Base-by-base conservation (phyloP, 495 filamentous ascomycete species). In the Lasiosphaeria hispida region DNA sequence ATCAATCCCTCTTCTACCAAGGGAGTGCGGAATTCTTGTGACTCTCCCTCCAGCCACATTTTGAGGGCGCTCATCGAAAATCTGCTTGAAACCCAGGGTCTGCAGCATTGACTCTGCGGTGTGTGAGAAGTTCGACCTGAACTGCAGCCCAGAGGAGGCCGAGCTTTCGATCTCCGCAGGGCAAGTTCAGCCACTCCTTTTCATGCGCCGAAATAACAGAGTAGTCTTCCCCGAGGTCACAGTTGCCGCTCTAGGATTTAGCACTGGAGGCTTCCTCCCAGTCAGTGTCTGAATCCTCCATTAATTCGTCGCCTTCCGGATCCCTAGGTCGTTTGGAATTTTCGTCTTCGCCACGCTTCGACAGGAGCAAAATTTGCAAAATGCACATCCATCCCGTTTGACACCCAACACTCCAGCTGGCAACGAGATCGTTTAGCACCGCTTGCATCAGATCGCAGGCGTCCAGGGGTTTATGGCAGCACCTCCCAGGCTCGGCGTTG, bases 71-170 rank as follows among this genome's bases (percentile, higher is more conserved):
- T 33, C 56, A 58, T 51, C 10, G 47, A 58, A 30, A 52, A 45
- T 7, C 15, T 52, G 10, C 15, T 13, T 4, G 56, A 58, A 10
- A 53, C 7, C 56, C 56, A 58, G 30, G 38, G 19, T 14, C 45
- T 48, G 3, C 48, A 14, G 6, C 11, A 3, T 23, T 7, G 45
- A 58, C 35, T 10, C 44, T 35, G 19, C 56, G 48, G 39, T 58
- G 53, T 37, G 48, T 58, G 19, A 58, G 48, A 9, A 58, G 39
- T 15, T 58, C 56, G 1, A 35, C 23, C n/a, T 58, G 56, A 30
- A 58, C 53, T 5, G 45, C 30, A 1, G 56, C 56, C 56, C 56
- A 58, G 7, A 58, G 47, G 11, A 58, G 47, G 36, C 56, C 44
- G 7, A 48, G 37, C 39, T 52, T 58, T 7, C 38, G 23, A 4